These are phyloP conservation scores for Tetrahymena thermophila DNA, from an alignment of 73 alveolate species.

Conservation along the genomic window DNA sequence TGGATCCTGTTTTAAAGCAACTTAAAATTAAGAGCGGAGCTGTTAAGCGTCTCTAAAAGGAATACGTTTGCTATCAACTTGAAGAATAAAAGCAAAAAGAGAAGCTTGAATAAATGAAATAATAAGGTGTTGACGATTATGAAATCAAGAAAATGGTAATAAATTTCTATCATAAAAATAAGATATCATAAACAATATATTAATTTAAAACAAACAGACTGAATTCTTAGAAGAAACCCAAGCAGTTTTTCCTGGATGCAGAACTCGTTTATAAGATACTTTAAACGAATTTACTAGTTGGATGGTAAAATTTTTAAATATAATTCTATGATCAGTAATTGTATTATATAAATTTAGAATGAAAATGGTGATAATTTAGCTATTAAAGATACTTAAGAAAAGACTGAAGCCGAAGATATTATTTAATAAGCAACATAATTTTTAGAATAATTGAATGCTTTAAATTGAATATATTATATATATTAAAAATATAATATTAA, in stretches of 20 bases:
- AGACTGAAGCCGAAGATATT: background rate
- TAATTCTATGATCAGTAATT: background rate
- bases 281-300: background rate
- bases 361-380: background rate
- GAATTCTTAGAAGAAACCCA: background rate
- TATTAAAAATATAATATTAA: too few relatives aligned
- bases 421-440: background rate
- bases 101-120: background rate
- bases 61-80: background rate
- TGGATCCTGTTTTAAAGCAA: background rate
- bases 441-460: background rate
- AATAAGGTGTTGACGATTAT: background rate
- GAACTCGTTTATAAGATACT: slow-evolving; percentile 2
- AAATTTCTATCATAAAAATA: background rate
- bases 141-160: background rate
- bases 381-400: background rate
- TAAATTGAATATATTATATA: background rate
- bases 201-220: background rate
- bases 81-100: background rate
- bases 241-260: background rate
- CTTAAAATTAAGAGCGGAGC: background rate
- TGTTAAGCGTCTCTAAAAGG: background rate
- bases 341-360: background rate
- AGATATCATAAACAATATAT: background rate
- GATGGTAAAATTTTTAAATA: background rate